phyloP scores from a whole-genome alignment of 2,329 filamentous ascomycete genomes.

The Alternaria hordeiaustralica region DNA sequence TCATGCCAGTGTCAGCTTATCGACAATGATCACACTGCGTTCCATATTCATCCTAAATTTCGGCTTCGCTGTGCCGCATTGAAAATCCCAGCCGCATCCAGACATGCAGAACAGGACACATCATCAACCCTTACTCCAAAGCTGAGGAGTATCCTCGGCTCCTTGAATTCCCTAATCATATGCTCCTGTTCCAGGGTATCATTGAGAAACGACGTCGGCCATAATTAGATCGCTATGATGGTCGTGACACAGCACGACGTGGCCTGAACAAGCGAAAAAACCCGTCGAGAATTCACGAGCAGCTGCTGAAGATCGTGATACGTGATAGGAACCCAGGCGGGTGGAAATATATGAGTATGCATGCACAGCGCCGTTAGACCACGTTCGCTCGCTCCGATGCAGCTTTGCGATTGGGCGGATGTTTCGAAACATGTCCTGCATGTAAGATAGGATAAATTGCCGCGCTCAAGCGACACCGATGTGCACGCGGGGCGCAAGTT shows the following conservation, averaged over 20 bases:
- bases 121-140: not conserved
- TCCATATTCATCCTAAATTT: not conserved
- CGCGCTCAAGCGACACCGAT: constrained; percentile 3
- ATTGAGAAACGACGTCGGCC: not conserved
- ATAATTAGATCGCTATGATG: not conserved
- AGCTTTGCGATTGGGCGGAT: constrained; percentile 28
- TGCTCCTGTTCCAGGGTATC: not conserved
- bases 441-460: constrained; percentile 20
- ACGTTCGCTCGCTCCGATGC: constrained; percentile 10
- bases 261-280: not conserved
- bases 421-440: constrained; percentile 37
- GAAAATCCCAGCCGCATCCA: not conserved
- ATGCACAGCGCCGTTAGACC: constrained; percentile 21
- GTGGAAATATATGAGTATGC: constrained; percentile 18
- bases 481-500: not conserved
- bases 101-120: not conserved
- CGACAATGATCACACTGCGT: not conserved
- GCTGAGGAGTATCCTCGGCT: not conserved
- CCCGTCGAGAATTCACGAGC: not conserved
- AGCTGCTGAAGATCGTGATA: not conserved
- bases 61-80: not conserved
- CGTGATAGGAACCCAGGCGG: not conserved
- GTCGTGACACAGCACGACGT: not conserved
- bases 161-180: not conserved
- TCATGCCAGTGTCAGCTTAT: not conserved